Conservation (phyloP, 2,329 filamentous ascomycete genomes). For the Aspergillus tubingensis region DNA sequence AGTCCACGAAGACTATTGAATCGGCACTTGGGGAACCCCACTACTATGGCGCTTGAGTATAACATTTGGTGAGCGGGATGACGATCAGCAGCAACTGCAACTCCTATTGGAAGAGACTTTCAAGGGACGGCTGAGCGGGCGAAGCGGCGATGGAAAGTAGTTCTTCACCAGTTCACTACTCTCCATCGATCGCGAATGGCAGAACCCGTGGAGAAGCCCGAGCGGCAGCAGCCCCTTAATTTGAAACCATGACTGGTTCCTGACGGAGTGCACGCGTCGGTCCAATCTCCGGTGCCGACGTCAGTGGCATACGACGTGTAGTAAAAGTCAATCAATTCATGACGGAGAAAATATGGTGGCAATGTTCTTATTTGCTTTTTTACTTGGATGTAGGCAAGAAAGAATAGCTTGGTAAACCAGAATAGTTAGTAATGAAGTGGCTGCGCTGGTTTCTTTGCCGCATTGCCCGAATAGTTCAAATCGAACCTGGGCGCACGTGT, state of each 20-base stretch:
- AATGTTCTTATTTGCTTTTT: neutral
- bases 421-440: neutral
- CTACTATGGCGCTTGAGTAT: slow-evolving; percentile 7
- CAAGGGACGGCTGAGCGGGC: slow-evolving; percentile 4
- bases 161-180: slow-evolving; percentile 11
- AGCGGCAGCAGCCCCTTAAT: slow-evolving; percentile 11
- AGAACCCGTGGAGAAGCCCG: slow-evolving; percentile 17
- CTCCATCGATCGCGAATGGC: slow-evolving; percentile 15
- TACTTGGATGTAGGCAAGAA: neutral
- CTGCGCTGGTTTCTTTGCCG: no score
- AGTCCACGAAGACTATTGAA: slow-evolving; percentile 12
- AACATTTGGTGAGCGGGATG: slow-evolving; percentile 10
- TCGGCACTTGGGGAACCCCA: slow-evolving; percentile 9
- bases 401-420: no score
- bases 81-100: slow-evolving; percentile 12
- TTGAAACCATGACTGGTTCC: neutral
- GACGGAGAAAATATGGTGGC: neutral
- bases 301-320: neutral
- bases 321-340: neutral
- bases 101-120: slow-evolving; percentile 13
- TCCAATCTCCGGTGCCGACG: neutral
- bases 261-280: neutral
- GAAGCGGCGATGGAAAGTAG: slow-evolving; percentile 3
- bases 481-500: neutral
- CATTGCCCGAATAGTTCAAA: neutral